Base-by-base conservation (phyloP, 2,329 filamentous ascomycete species). In the Gaeumannomyces sp. region DNA sequence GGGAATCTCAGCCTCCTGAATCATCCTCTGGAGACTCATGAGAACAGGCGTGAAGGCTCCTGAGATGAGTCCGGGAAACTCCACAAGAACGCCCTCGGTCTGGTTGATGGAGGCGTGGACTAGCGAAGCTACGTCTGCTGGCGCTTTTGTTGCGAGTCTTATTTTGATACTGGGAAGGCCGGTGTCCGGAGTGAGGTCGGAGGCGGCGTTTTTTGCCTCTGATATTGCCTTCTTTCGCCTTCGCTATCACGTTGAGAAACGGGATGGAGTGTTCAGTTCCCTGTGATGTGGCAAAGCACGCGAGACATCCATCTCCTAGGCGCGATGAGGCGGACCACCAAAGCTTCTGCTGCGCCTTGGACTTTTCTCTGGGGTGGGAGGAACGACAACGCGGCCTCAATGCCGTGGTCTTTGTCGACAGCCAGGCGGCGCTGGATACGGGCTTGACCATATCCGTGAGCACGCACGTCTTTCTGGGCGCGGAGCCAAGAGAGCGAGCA, bases 21-120 rank as follows among this genome's bases (percentile, higher is more conserved):
- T 79, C 76, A 88, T 84, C 1, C 73, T 71, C 69, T 89, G 84
- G 2, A 90, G 74, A 0, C 82, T 82, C 59, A 77, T 72, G 0
- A 89, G 76, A 0, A 83, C 87, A 33, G 84, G 83, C 31, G 80
- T 74, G 68, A 89, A 89, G 0, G 86, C 79, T 0, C 82, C 79
- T 2, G 88, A 74, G 2, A 89, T 72, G 4, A 89, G 75, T 0
- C 83, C 83, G 0, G 86, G 87, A 65, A 89, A 89, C 67, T 89
- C 87, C 1, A 89, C 78, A 1, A 89, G 76, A n/a, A 69, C 72
- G 50, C 70, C 68, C 0, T 71, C 10, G 67, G 59, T 1, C 25
- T 53, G 0, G 67, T 64, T 4, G 69, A 61, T 5, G 35, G 74
- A 69, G 16, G 63, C 56, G 56, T 45, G 57, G 2, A 50, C 29